These are phyloP conservation scores for Podila epigama DNA, from an alignment of 192 early-diverging fungal genomes.

Conservation along the genomic window DNA sequence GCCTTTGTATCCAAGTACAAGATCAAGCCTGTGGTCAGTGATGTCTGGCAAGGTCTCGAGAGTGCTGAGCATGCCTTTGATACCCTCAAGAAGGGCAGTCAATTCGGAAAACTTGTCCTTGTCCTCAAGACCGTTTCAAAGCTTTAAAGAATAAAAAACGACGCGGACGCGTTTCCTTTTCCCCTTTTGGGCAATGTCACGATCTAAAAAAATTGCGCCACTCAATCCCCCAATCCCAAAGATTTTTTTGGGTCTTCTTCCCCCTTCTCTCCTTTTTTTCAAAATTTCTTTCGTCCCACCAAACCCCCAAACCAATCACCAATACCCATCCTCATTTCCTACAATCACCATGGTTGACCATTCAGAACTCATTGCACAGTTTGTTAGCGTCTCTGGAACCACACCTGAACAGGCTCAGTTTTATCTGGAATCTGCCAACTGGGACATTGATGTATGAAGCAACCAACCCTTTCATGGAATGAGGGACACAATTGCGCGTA, in stretches of 20 bases:
- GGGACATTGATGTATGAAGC: constrained; percentile 74
- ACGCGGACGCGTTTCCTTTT: neutral
- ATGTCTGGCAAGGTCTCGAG: constrained; percentile 61
- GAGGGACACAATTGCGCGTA: neutral
- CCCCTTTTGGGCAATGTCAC: neutral
- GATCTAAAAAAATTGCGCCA: neutral
- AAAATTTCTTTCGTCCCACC: neutral
- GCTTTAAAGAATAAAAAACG: neutral
- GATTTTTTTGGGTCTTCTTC: neutral
- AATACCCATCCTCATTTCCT: neutral
- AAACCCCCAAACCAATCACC: neutral
- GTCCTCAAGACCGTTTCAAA: constrained; percentile 16
- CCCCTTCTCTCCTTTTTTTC: neutral
- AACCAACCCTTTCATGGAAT: neutral
- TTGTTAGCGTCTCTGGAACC: constrained; percentile 62
- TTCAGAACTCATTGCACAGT: constrained; percentile 63
- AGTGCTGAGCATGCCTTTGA: constrained; percentile 22
- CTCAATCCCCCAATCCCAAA: too few species aligned
- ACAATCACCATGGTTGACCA: constrained; percentile 51
- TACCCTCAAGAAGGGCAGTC: constrained; percentile 12
- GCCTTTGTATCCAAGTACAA: constrained; percentile 63
- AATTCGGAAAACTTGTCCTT: constrained; percentile 45
- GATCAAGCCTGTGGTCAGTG: constrained; percentile 63
- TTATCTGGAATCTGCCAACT: constrained; percentile 78
- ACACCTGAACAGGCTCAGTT: constrained; percentile 69